Base-by-base conservation (phyloP, 2,329 filamentous ascomycete species). In the Emmonsia crescens region DNA sequence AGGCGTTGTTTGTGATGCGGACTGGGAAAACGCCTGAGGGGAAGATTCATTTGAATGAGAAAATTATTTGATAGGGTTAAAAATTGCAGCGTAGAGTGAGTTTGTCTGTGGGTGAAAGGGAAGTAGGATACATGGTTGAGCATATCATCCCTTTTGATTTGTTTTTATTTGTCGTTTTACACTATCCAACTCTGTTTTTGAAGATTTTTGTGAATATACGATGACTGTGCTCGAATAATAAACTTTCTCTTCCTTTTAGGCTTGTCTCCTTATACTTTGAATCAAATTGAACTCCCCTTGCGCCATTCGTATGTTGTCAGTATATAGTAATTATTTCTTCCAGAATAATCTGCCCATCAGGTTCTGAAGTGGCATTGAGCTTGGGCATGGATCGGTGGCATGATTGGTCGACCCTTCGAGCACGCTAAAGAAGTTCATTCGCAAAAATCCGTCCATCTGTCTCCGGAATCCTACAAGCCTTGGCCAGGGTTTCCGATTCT, bases 11-110 rank as follows among this genome's bases (percentile, higher is more conserved):
- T 61, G 55, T 62, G n/a, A 59, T 55, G 40, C 60, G 63, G 16
- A 24, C 21, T n/a, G 64, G 65, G 49, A 61, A 49, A 55, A 60
- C 58, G 5, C 65, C 65, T 10, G 63, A 49, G 24, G 62, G 54
- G 31, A 65, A 65, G 58, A 60, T 64, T 54, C 61, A 64, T 58
- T 44, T 66, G 14, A 61, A 58, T 59, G 61, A 64, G n/a, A 60
- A 52, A 29, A 62, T 66, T 24, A 31, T 60, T 44, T 60, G 49
- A 52, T 16, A 5, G 38, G 16, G 33, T 10, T n/a, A 4, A 33
- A 36, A n/a, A 52, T 29, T 54, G 46, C 16, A 8, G 49, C 29
- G 19, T 19, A 29, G 36, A 24, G 52, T 6, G 9, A 27, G n/a
- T 14, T 21, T 24, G 14, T 2, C 8, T 29, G 33, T 16, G 54